phyloP scores from a whole-genome alignment of 179 eudicot species.

The Corrigiola litoralis region DNA sequence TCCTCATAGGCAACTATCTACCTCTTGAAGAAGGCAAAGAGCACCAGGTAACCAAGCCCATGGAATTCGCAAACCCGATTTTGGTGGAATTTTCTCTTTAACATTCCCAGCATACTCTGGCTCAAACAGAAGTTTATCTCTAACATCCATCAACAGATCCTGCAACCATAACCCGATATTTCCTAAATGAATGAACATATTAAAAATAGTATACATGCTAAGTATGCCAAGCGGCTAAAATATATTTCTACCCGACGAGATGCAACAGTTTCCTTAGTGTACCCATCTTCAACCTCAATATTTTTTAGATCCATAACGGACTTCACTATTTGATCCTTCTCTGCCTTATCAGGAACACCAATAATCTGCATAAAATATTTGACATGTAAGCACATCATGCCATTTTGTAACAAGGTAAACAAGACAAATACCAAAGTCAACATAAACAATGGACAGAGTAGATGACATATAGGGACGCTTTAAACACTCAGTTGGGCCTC shows the following conservation, averaged over 20 bases:
- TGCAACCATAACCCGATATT: conserved; percentile 25
- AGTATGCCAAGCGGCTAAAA: conserved; percentile 13
- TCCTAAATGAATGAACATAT: neutral
- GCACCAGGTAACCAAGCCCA: conserved; percentile 98
- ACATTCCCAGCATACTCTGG: conserved; percentile 93
- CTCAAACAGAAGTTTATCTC: conserved; percentile 98
- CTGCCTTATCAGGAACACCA: conserved; percentile 79
- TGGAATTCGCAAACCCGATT: conserved; percentile 71
- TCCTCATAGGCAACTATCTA: conserved; percentile 20
- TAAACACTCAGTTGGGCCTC: neutral
- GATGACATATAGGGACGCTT: neutral
- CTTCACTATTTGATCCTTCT: conserved; percentile 96
- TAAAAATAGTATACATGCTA: neutral
- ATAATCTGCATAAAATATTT: conserved; percentile 51
- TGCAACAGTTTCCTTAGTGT: conserved; percentile 65
- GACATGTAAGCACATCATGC: neutral
- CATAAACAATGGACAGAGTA: neutral
- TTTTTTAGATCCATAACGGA: conserved; percentile 77
- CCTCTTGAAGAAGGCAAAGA: conserved; percentile 99
- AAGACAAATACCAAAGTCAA: neutral
- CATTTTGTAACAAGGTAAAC: neutral
- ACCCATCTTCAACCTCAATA: conserved; percentile 94
- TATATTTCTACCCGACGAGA: conserved; percentile 65
- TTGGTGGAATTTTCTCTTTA: conserved; percentile 79
- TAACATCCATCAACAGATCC: conserved; percentile 87